Percentiles rank a stretch among this genome's conserved stretches.
phyloP scores from a whole-genome alignment of 805 yeast genomes.

The Ogataea paraovalis region DNA sequence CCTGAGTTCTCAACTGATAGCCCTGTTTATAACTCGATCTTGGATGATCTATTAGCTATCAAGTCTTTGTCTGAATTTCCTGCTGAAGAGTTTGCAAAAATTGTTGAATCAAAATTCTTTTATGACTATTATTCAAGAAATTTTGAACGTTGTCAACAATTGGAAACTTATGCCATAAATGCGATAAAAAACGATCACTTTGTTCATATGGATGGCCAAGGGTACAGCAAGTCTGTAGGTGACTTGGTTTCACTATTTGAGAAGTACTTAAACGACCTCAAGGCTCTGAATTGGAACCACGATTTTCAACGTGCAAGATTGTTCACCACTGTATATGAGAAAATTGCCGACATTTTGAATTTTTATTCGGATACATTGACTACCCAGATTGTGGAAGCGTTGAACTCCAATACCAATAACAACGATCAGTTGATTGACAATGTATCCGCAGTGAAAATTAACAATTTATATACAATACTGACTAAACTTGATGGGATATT shows the following conservation, averaged over 20 bases:
- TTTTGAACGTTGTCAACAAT: constrained; percentile 11
- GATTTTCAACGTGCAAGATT: constrained; percentile 11
- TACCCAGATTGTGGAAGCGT: constrained; percentile 8
- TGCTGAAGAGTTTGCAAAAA: background rate
- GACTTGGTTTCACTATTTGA: constrained; percentile 13
- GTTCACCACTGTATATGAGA: constrained; percentile 11
- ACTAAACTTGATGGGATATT: constrained; percentile 13
- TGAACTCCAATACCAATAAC: constrained; percentile 1
- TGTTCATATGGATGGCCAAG: constrained; percentile 9
- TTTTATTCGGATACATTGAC: constrained; percentile 11
- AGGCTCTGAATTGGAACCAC: constrained; percentile 7
- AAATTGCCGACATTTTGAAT: constrained; percentile 5
- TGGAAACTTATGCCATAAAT: constrained; percentile 5
- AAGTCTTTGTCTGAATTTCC: background rate
- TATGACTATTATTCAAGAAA: constrained; percentile 12
- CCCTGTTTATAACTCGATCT: background rate
- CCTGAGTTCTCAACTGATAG: background rate
- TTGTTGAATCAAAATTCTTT: background rate
- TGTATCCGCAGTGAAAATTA: constrained; percentile 15
- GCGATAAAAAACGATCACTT: constrained; percentile 11
- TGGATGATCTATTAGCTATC: constrained; percentile 5
- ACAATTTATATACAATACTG: constrained; percentile 14
- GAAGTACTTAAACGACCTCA: constrained; percentile 5
- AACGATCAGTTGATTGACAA: background rate
- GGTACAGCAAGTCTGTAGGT: constrained; percentile 15